phyloP scores from a whole-genome alignment of 2,329 filamentous ascomycete genomes.

The Fusarium musae region DNA sequence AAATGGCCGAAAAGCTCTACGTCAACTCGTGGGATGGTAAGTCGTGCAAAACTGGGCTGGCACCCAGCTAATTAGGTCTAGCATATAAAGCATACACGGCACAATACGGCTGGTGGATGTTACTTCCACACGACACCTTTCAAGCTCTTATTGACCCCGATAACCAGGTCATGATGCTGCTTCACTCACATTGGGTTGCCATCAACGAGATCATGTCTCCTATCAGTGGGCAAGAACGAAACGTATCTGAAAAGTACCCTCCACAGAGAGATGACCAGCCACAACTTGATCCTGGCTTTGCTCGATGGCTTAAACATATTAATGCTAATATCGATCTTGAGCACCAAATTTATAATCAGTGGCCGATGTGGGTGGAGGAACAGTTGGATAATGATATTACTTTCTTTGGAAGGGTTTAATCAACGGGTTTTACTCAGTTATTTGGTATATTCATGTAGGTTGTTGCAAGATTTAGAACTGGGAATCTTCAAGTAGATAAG shows the following conservation, averaged over 20 bases:
- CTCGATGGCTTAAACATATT: slow-evolving; percentile 62
- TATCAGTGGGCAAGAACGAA: slow-evolving; percentile 57
- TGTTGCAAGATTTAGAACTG: background rate
- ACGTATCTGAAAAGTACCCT: slow-evolving; percentile 46
- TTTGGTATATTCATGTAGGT: background rate
- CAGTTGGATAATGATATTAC: slow-evolving; percentile 58
- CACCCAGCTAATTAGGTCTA: slow-evolving; percentile 37
- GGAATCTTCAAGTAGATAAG: background rate
- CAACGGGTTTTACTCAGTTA: no score
- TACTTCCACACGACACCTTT: slow-evolving; percentile 64
- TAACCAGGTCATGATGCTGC: slow-evolving; percentile 59
- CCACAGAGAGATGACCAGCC: slow-evolving; percentile 33
- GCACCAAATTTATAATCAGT: slow-evolving; percentile 60
- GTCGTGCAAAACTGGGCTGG: no score
- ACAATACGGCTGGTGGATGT: slow-evolving; percentile 69
- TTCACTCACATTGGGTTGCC: slow-evolving; percentile 66
- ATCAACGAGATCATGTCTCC: slow-evolving; percentile 65
- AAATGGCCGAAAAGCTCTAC: slow-evolving; percentile 63
- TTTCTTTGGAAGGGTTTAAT: slow-evolving; percentile 55
- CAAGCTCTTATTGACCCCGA: slow-evolving; percentile 59
- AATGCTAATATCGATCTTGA: slow-evolving; percentile 60
- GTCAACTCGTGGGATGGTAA: slow-evolving; percentile 65
- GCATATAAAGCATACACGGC: slow-evolving; percentile 62
- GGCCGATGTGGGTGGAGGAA: slow-evolving; percentile 65
- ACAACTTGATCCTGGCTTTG: slow-evolving; percentile 56